These are phyloP conservation scores for Nemania sp. DNA, from an alignment of 2,329 filamentous ascomycete species.

Conservation along the genomic window DNA sequence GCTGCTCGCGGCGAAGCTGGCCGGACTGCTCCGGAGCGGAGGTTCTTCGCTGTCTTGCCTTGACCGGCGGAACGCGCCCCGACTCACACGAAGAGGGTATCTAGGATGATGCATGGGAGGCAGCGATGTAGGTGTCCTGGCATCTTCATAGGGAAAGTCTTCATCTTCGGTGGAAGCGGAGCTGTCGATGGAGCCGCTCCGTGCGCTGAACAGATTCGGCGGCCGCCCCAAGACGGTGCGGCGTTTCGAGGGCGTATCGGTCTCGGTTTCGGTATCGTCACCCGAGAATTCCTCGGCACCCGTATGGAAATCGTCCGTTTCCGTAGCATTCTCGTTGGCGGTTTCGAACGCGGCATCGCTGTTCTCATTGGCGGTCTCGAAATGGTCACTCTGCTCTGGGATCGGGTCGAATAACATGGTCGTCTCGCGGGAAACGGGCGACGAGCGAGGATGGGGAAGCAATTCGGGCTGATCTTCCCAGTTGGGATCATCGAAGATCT, in stretches of 20 bases:
- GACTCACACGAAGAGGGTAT: slow-evolving; percentile 72
- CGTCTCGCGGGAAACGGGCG: slow-evolving; percentile 36
- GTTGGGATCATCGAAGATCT: slow-evolving; percentile 80
- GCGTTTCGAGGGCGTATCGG: slow-evolving; percentile 63
- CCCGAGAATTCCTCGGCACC: slow-evolving; percentile 78
- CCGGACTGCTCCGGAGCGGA: slow-evolving; percentile 60
- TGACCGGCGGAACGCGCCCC: slow-evolving; percentile 64
- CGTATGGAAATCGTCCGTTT: slow-evolving; percentile 94
- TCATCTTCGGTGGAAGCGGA: slow-evolving; percentile 85
- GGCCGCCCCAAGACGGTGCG: slow-evolving; percentile 30
- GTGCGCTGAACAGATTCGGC: slow-evolving; percentile 26
- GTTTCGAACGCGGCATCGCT: slow-evolving; percentile 68
- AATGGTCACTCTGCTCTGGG: slow-evolving; percentile 64
- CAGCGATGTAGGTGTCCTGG: slow-evolving; percentile 64
- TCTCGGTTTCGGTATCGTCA: slow-evolving; percentile 79
- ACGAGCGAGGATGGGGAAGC: slow-evolving; percentile 49
- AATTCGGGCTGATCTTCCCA: slow-evolving; percentile 83
- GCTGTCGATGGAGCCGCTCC: slow-evolving; percentile 72
- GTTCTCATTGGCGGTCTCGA: slow-evolving; percentile 81
- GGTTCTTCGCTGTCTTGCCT: slow-evolving; percentile 64
- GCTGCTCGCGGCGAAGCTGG: slow-evolving; percentile 57
- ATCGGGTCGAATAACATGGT: slow-evolving; percentile 35
- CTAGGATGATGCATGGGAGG: slow-evolving; percentile 66
- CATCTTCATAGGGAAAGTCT: slow-evolving; percentile 57
- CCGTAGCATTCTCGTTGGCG: slow-evolving; percentile 78